These are phyloP conservation scores for Cryptococcus sp. DNA, from an alignment of 1,284 basidiomycete species.

Conservation along the genomic window DNA sequence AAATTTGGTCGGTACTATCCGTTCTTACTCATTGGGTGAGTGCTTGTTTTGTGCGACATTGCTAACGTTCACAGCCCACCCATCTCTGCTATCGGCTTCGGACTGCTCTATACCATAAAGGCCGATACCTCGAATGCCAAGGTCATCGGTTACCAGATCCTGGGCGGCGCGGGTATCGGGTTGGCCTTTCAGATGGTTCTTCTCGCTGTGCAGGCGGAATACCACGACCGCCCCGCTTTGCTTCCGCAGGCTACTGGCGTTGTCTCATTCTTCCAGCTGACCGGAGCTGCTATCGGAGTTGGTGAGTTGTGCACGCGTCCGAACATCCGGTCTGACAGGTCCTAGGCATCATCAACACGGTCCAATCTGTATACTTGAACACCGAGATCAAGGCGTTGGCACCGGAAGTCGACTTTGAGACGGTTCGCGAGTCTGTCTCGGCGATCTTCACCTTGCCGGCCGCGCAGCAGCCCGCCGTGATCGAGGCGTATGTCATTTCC, in stretches of 20 bases:
- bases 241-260: conserved; percentile 49
- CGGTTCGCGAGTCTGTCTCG: conserved; percentile 37
- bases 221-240: conserved; percentile 37
- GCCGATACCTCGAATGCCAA: conserved; percentile 43
- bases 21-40: conserved; percentile 46
- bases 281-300: conserved; percentile 54
- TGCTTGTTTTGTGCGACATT: background rate
- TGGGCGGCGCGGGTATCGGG: conserved; percentile 52
- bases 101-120: conserved; percentile 56
- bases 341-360: conserved; percentile 51
- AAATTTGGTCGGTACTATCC: conserved; percentile 53
- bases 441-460: conserved; percentile 40
- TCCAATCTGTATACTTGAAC: conserved; percentile 44
- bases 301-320: conserved; percentile 8
- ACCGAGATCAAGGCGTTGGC: conserved; percentile 31
- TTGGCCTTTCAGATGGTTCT: conserved; percentile 50
- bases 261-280: conserved; percentile 54
- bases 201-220: conserved; percentile 56
- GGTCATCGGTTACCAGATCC: conserved; percentile 57
- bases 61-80: conserved; percentile 28
- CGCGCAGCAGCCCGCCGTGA: conserved; percentile 45
- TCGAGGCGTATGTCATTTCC: conserved; percentile 55
- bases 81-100: conserved; percentile 54
- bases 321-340: background rate
- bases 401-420: conserved; percentile 43